phyloP scores from a whole-genome alignment of 345 rosid species.

The Lepidium africanum region DNA sequence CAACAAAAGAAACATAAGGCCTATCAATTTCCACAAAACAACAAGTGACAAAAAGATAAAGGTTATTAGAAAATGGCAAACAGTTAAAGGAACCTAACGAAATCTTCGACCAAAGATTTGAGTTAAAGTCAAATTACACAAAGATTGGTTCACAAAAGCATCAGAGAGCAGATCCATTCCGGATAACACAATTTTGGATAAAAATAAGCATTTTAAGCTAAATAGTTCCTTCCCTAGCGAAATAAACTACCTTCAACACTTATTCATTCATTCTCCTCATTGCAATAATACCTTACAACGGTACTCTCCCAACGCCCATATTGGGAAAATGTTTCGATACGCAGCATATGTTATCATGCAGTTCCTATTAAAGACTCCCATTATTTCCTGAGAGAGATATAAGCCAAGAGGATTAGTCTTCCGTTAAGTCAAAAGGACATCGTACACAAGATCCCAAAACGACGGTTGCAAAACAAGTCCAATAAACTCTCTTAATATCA shows the following conservation, averaged over 20 bases:
- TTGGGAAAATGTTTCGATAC: slow-evolving; percentile 51
- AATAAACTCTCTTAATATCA: not conserved
- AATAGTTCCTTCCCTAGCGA: slow-evolving; percentile 3
- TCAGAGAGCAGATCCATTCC: not conserved
- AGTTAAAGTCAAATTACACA: not conserved
- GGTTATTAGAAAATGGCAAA: too few species aligned
- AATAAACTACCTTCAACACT: not conserved
- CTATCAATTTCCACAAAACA: too few species aligned
- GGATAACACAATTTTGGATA: not conserved
- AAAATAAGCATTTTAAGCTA: not conserved
- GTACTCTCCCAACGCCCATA: slow-evolving; percentile 71
- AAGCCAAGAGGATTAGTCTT: not conserved
- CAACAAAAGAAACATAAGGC: too few species aligned
- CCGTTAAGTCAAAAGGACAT: too few species aligned
- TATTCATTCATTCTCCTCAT: slow-evolving; percentile 10
- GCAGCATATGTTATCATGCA: slow-evolving; percentile 69
- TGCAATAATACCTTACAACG: slow-evolving; percentile 37
- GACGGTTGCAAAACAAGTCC: too few species aligned
- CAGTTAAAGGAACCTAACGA: not conserved
- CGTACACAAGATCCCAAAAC: too few species aligned
- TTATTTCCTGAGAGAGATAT: slow-evolving; percentile 45
- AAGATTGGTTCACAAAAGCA: not conserved
- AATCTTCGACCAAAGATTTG: slow-evolving; percentile 11
- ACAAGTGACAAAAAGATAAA: too few species aligned
- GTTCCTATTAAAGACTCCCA: slow-evolving; percentile 72